Conservation (phyloP, 139 green algal genomes). For the Edaphochlamys debaryana region DNA sequence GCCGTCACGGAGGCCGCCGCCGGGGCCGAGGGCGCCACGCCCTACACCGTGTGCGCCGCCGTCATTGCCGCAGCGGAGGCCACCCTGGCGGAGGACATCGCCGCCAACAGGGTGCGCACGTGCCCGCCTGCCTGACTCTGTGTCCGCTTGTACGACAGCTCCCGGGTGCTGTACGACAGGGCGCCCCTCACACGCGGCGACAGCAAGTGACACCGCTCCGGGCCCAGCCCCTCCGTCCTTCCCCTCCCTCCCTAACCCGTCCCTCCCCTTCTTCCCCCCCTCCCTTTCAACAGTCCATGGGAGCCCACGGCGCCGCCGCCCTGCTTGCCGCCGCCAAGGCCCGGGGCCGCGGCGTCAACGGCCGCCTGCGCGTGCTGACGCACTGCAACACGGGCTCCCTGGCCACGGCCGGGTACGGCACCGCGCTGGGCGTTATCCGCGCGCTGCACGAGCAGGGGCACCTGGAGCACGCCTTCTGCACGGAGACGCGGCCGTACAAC, state of each 20-base stretch:
- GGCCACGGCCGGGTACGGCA: conserved; percentile 92
- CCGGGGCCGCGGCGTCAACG: conserved; percentile 16
- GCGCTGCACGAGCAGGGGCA: conserved; percentile 75
- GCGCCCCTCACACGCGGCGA: too few species aligned
- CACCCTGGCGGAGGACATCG: conserved; percentile 87
- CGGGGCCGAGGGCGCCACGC: conserved; percentile 47
- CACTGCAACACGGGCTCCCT: conserved; percentile 98
- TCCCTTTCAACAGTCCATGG: conserved; percentile 76
- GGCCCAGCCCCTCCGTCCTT: too few species aligned
- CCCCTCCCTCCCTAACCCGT: background rate
- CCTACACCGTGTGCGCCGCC: conserved; percentile 58
- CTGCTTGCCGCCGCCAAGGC: conserved; percentile 68
- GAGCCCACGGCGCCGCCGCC: conserved; percentile 76
- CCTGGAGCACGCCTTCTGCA: conserved; percentile 88
- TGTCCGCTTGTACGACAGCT: too few species aligned
- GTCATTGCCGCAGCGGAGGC: conserved; percentile 79
- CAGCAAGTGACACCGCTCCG: too few species aligned
- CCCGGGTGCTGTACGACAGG: too few species aligned
- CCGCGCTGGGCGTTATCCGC: conserved; percentile 92
- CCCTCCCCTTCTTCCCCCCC: background rate
- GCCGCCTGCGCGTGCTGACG: conserved; percentile 86
- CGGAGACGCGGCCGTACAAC: conserved; percentile 97
- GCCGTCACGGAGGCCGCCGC: conserved; percentile 50
- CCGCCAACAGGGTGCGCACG: conserved; percentile 74
- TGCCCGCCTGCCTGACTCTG: too few species aligned